A percentile compares a stretch with the other conserved stretches of the same genome.
Evolutionary conservation across 768 basidiomycete genomes (phyloP).

Genomic region (Boletus edulis): DNA sequence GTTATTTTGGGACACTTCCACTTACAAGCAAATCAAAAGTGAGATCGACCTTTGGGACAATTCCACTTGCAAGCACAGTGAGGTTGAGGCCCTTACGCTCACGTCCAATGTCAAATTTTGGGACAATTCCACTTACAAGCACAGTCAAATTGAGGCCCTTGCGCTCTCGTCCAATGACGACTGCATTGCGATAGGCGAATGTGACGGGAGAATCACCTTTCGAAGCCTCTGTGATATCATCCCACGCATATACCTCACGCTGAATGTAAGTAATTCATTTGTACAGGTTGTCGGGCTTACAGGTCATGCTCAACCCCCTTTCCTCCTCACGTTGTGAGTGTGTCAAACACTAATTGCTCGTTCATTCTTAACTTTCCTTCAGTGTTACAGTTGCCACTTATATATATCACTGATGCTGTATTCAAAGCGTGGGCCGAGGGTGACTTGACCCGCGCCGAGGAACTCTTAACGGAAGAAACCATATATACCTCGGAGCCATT

Average conservation of each 20-base stretch:
- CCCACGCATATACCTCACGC: background rate
- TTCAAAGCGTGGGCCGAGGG: background rate
- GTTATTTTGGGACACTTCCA: background rate
- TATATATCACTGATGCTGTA: background rate
- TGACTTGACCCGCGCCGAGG: background rate
- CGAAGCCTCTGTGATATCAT: background rate
- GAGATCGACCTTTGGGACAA: no score
- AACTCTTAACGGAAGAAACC: background rate
- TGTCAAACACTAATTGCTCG: fast-evolving
- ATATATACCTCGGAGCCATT: background rate
- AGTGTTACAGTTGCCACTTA: background rate
- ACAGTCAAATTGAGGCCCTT: background rate
- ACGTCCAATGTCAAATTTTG: no score
- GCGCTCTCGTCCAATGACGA: background rate
- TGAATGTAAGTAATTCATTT: background rate
- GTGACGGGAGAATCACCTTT: background rate
- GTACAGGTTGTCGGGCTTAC: no score
- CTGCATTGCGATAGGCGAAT: background rate
- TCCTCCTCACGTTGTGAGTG: background rate
- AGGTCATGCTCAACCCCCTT: no score
- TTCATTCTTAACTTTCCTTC: background rate
- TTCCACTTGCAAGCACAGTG: no score
- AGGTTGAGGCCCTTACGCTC: no score
- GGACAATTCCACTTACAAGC: background rate
- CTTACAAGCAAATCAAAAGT: background rate